These are phyloP conservation scores for Cutaneotrichosporon cyanovorans DNA, from an alignment of 1,284 basidiomycete species.

Conservation along the genomic window DNA sequence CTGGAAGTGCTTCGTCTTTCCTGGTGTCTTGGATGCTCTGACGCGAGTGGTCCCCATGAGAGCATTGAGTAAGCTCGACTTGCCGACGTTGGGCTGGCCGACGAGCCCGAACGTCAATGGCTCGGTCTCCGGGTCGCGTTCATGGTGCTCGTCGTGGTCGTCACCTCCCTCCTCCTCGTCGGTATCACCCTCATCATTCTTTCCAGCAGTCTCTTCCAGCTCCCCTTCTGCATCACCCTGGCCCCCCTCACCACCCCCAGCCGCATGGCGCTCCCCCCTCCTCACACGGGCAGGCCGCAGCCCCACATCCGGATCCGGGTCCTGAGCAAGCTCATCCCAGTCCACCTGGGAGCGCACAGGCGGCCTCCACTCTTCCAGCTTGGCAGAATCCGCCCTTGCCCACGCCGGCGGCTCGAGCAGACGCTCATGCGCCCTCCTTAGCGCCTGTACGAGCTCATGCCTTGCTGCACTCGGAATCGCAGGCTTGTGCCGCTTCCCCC, in stretches of 20 bases:
- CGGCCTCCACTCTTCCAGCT: constrained; percentile 57
- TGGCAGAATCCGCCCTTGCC: constrained; percentile 45
- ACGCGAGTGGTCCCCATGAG: constrained; percentile 75
- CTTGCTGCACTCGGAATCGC: constrained; percentile 54
- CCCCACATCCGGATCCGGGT: constrained; percentile 4
- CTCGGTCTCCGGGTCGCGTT: constrained; percentile 47
- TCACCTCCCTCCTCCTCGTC: constrained; percentile 30
- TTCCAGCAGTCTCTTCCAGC: neutral
- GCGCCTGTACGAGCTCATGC: constrained; percentile 56
- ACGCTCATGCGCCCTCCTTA: constrained; percentile 61
- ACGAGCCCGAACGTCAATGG: constrained; percentile 75
- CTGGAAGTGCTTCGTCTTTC: constrained; percentile 94
- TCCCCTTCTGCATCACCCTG: constrained; percentile 29
- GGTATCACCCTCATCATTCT: constrained; percentile 29
- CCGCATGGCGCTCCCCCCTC: constrained; percentile 22
- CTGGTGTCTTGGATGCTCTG: constrained; percentile 78
- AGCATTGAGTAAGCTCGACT: constrained; percentile 83
- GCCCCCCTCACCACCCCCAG: constrained; percentile 14
- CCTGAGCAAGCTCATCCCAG: constrained; percentile 53
- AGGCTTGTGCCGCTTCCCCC: constrained; percentile 50
- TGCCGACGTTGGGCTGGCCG: constrained; percentile 92
- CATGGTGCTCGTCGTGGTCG: constrained; percentile 15
- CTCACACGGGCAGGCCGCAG: neutral
- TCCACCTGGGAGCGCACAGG: constrained; percentile 58
- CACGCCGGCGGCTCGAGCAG: constrained; percentile 59